Conservation (phyloP, 352 stramenopile genomes). For the Ophiocytium majus region DNA sequence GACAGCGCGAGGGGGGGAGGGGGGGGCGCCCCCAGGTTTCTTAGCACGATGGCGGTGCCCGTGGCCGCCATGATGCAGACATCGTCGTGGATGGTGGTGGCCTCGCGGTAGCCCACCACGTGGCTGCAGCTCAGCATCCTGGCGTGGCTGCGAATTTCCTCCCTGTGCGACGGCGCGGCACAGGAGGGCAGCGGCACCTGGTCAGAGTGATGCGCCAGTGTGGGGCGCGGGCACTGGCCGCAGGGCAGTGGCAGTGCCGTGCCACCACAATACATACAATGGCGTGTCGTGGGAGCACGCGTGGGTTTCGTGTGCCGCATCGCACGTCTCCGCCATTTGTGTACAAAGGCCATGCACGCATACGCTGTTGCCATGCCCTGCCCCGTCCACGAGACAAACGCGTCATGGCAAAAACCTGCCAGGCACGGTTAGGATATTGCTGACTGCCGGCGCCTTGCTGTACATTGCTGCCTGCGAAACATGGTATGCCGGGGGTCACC, state of each 20-base stretch:
- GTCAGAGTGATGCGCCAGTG: background rate
- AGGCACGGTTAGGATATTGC: too few relatives aligned
- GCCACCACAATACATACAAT: conserved; percentile 88
- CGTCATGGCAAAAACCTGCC: too few relatives aligned
- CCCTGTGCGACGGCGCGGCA: conserved; percentile 62
- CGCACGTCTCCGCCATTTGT: too few relatives aligned
- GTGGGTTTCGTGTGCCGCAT: conserved; percentile 67
- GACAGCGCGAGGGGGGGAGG: too few relatives aligned
- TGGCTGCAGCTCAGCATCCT: conserved; percentile 90
- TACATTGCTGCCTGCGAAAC: background rate
- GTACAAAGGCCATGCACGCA: too few relatives aligned
- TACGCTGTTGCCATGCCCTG: too few relatives aligned
- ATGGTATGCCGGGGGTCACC: too few relatives aligned
- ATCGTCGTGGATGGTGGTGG: conserved; percentile 54
- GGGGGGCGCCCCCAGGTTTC: conserved; percentile 28
- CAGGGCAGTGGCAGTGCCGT: conserved; percentile 69
- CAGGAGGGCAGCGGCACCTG: background rate
- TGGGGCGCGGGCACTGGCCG: background rate
- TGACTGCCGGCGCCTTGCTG: too few relatives aligned
- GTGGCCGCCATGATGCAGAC: conserved; percentile 93
- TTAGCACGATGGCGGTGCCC: conserved; percentile 73
- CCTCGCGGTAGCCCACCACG: conserved; percentile 75
- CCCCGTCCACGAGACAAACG: too few relatives aligned
- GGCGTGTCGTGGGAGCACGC: conserved; percentile 61
- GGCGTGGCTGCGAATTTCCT: conserved; percentile 93